Percentiles rank a stretch among this genome's conserved stretches.
Evolutionary conservation across 116 monocot species (phyloP).

Genomic region (Cymodocea nodosa): DNA sequence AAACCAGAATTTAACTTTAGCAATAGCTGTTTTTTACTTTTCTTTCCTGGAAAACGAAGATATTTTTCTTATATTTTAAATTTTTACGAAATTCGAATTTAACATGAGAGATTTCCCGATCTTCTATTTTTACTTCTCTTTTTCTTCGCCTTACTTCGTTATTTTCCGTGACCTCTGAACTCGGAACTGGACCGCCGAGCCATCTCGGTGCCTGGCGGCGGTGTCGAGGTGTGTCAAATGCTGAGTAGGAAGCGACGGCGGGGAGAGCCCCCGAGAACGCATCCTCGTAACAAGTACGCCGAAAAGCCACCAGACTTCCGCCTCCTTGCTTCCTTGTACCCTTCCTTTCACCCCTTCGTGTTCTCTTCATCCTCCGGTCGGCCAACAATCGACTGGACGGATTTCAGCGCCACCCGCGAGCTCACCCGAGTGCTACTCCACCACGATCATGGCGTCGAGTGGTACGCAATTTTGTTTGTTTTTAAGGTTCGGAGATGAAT

Average conservation of each 20-base stretch:
- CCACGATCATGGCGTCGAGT: constrained; percentile 81
- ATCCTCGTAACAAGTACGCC: constrained; percentile 55
- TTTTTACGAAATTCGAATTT: too few relatives aligned
- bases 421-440: constrained; percentile 89
- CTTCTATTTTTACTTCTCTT: too few relatives aligned
- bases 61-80: too few relatives aligned
- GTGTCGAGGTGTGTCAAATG: constrained; percentile 15
- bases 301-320: constrained; percentile 71
- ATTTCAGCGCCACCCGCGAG: constrained; percentile 30
- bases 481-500: not conserved
- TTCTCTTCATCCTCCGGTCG: constrained; percentile 37
- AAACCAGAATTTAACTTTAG: too few relatives aligned
- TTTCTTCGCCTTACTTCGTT: too few relatives aligned
- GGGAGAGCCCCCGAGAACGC: constrained; percentile 41
- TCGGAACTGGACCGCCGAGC: too few relatives aligned
- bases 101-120: too few relatives aligned
- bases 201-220: not conserved
- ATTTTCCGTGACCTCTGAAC: too few relatives aligned
- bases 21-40: too few relatives aligned
- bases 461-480: constrained; percentile 22
- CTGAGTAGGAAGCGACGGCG: constrained; percentile 66
- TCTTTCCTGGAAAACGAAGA: too few relatives aligned
- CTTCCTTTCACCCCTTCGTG: constrained; percentile 64
- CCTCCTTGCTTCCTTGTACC: constrained; percentile 72
- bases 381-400: constrained; percentile 50